Evolutionary conservation across 345 rosid species (phyloP).

Genomic region (Excoecaria cochinchinensis): DNA sequence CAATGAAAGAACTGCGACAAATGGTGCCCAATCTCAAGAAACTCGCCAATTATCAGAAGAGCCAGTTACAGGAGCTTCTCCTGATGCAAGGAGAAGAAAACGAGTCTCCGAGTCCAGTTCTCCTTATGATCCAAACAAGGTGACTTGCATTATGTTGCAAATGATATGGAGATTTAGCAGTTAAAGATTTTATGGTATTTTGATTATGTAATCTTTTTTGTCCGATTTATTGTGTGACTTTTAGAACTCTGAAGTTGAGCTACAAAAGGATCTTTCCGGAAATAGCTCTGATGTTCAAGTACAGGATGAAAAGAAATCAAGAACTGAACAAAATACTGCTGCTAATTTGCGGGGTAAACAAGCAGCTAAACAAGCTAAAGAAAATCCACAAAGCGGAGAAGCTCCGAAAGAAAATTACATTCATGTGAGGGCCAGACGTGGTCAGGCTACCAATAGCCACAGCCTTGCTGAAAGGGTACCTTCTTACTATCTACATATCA

Average conservation of each 20-base stretch:
- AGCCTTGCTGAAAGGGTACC: constrained; percentile 97
- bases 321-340: constrained; percentile 41
- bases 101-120: constrained; percentile 41
- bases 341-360: constrained; percentile 49
- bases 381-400: constrained; percentile 59
- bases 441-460: constrained; percentile 97
- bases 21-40: constrained; percentile 40
- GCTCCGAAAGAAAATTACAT: constrained; percentile 75
- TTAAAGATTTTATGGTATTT: neutral
- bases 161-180: neutral
- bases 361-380: constrained; percentile 55
- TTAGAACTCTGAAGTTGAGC: constrained; percentile 55
- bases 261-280: constrained; percentile 45
- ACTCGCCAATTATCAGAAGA: constrained; percentile 54
- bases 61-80: constrained; percentile 41
- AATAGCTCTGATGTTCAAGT: constrained; percentile 43
- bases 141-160: constrained; percentile 23
- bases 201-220: neutral
- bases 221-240: constrained; percentile 13
- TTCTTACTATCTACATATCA: neutral
- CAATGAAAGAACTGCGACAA: constrained; percentile 40
- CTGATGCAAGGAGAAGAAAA: constrained; percentile 59
- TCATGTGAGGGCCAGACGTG: constrained; percentile 93
- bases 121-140: constrained; percentile 54
- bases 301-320: constrained; percentile 64